Evolutionary conservation across 306 rosid species (phyloP), one percentile per base, ranked within the genome.

Genomic region (Cucurbita moschata): DNA sequence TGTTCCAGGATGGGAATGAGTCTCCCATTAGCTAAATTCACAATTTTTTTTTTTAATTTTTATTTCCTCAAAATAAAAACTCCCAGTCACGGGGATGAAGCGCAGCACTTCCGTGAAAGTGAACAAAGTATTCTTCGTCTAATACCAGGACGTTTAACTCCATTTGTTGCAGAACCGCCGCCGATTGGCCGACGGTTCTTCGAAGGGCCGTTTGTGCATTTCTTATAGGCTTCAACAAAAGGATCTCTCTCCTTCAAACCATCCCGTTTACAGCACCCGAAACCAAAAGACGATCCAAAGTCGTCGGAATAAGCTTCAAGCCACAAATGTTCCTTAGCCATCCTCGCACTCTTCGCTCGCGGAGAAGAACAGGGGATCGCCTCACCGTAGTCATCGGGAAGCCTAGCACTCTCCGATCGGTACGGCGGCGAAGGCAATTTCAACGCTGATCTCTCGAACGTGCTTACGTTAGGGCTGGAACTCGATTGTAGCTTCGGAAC

Each of bases 221-320:
- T 84, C 66, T 69, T 80, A 75, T 71, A 84, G 74, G 92, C 92
- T 69, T 82, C 75, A 37, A 78, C 75, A 76, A 87, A 89, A 69
- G 90, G 90, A 78, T 84, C 92, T 23, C 71, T 84, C 73, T 58
- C 79, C 63, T 82, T 81, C 26, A 9, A 65, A 73, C 4, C n/a
- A 38, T 19, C 79, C 40, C 11, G 66, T 58, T 52, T 54, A 35
- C 49, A 53, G 46, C 23, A 49, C 77, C 38, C 12, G 4, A 73
- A 42, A 13, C 66, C 62, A 7, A 57, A 12, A 10, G 16, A 26
- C n/a, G 40, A 58, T 26, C 40, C n/a, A 58, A 13, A 26, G 40
- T 30, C 64, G 38, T 26, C n/a, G 40, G 76, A 42, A 55, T 13
- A 39, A 72, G 59, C 18, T 37, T 72, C 53, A n/a, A 54, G 64